Conservation (phyloP, 805 yeast species). For the Zygoascus flipseniorum region DNA sequence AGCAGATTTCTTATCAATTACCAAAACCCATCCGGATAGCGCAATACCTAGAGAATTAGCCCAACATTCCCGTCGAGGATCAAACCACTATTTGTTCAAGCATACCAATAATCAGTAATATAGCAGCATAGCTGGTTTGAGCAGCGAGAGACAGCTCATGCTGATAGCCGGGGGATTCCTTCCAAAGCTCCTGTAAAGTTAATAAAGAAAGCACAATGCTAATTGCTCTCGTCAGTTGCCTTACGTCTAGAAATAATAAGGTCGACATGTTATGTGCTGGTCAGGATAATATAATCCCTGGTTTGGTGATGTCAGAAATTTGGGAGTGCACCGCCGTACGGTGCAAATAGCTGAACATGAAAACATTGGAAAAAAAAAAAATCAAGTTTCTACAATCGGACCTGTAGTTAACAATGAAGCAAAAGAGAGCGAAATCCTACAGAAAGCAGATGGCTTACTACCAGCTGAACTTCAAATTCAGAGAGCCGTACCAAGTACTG, state of each 20-base stretch:
- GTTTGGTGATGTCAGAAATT: not conserved
- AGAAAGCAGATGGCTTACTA: slow-evolving; percentile 86
- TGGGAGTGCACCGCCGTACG: not conserved
- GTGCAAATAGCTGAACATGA: not conserved
- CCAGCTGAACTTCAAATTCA: slow-evolving; percentile 78
- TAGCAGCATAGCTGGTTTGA: slow-evolving; percentile 19
- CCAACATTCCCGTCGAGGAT: too few species aligned
- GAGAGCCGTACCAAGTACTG: slow-evolving; percentile 81
- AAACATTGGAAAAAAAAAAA: slow-evolving; percentile 64
- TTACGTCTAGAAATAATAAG: not conserved
- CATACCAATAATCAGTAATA: slow-evolving; percentile 13
- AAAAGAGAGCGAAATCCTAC: slow-evolving; percentile 89
- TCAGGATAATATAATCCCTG: not conserved
- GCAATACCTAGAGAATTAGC: not conserved
- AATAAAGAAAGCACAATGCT: not conserved
- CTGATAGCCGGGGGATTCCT: not conserved
- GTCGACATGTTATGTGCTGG: not conserved
- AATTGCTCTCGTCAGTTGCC: not conserved
- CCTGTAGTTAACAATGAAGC: slow-evolving; percentile 70
- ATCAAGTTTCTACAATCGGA: slow-evolving; percentile 87
- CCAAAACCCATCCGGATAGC: slow-evolving; percentile 16
- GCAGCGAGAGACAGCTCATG: slow-evolving; percentile 19
- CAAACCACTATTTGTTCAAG: not conserved
- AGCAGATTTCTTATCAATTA: slow-evolving; percentile 11
- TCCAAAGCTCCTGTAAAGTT: not conserved